phyloP scores from a whole-genome alignment of 2,329 filamentous ascomycete species.

The Pseudogymnoascus sp. region DNA sequence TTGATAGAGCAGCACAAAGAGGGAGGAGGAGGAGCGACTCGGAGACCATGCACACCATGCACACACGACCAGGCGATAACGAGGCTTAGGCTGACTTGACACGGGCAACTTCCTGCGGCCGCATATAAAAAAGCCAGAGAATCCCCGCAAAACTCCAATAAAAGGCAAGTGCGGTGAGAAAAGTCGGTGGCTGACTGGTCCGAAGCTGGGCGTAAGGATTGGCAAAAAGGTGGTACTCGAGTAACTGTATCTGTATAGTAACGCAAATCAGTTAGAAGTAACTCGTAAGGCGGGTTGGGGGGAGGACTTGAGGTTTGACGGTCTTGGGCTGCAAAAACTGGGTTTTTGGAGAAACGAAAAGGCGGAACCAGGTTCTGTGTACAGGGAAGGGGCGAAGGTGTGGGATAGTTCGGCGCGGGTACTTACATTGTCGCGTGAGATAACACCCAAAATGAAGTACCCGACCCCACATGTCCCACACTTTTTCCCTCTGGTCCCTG shows the following conservation, averaged over 20 bases:
- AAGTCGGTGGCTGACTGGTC: neutral
- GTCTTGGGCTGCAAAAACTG: neutral
- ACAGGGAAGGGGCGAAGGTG: neutral
- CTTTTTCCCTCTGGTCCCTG: neutral
- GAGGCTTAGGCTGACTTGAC: neutral
- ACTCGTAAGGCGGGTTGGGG: neutral
- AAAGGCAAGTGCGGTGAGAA: neutral
- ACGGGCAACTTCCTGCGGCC: neutral
- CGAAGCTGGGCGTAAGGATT: neutral
- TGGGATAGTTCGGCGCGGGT: neutral
- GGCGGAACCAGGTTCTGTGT: neutral
- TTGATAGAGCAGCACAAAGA: neutral
- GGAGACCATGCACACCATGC: neutral
- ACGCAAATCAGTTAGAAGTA: neutral
- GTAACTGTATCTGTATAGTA: neutral
- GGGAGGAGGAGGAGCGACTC: neutral
- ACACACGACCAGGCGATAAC: neutral
- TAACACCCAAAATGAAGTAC: neutral
- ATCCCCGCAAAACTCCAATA: neutral
- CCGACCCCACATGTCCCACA: neutral
- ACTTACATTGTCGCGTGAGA: neutral
- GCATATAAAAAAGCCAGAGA: neutral
- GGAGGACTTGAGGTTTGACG: neutral
- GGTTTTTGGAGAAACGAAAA: neutral
- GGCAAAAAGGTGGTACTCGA: neutral